Evolutionary conservation across 345 rosid species (phyloP), one percentile per base, ranked within the genome.

Genomic region (Raphanus raphanistrum): DNA sequence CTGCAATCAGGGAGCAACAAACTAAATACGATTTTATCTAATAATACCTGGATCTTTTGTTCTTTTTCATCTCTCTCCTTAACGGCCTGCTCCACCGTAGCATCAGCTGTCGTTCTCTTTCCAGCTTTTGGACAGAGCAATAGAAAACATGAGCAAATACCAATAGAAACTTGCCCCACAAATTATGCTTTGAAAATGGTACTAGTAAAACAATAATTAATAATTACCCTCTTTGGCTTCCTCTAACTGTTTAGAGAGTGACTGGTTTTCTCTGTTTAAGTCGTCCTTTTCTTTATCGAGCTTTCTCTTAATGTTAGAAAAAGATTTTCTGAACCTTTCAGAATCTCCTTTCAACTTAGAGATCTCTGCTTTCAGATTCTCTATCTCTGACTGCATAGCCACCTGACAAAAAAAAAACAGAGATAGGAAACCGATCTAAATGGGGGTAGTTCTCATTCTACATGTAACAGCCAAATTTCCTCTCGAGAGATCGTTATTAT

Each of bases 11-110:
- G 28, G 68, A 70, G 38, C 13, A 32, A 70, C 63, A 60, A 43
- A 16, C n/a, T 12, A 75, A 59, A 31, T 36, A 71, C 52, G 10
- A 38, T 5, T 5, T 45, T 33, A 72, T 43, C 25, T n/a, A 60
- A 25, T 45, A 8, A 21, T 38, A 95, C 99, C 97, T 92, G 97
- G 80, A 90, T 84, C 80, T 86, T 91, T 33, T 89, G 88, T 55
- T 94, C 97, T 81, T 86, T 95, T 76, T 92, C 98, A 79, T 94
- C 98, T 83, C 84, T 94, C 81, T 94, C 98, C 87, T 90, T 91
- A 86, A 88, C 76, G 64, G 85, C 82, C 79, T 88, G 98, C 74
- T 95, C 98, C 62, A 86, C 82, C 66, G 78, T 68, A 72, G 79
- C 78, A 84, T 82, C 93, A 28, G 61, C n/a, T 27, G 80, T 54